Base-by-base conservation (phyloP, 495 filamentous ascomycete species). In the Sphaerosporella brunnea region DNA sequence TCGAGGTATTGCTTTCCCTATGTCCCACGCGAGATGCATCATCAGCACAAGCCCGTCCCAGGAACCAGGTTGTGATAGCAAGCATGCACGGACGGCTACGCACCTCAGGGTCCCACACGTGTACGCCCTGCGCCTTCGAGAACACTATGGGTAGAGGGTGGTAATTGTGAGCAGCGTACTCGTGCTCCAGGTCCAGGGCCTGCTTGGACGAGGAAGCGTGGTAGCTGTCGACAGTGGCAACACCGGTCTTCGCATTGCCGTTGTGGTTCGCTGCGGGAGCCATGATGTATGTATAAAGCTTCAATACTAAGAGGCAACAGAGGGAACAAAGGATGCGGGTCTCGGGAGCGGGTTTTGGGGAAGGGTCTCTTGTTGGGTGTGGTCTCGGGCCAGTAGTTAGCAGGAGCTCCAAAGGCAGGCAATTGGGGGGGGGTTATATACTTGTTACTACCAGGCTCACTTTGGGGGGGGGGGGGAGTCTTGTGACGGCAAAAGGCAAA, bases 81-180 rank as follows among this genome's bases (percentile, higher is more conserved):
- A 32, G 28, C 28, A 32, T n/a, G n/a, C n/a, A n/a, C n/a, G n/a
- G 28, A 32, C 7, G 13, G 28, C 35, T 23, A 54, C 58, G 36
- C 30, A 56, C 58, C 51, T 96, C 92, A 15, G 90, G 90, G 61
- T 99, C 90, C 88, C 88, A 96, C 45, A 96, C 92, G 47, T 77
- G 75, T 54, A 75, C 81, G 10, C 92, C 90, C 49, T 77, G 71
- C 20, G 82, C 87, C 28, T 75, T 76, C 20, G 87, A 70, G 61
- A 93, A 88, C 51, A 94, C 87, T 26, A 96, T 74, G 11, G 92
- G 92, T 7, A 99, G 78, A 16, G 92, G 90, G 66, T 95, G 86
- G 68, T 99, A 99, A 66, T 99, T 99, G 73, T 99, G 90, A 36
- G 90, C 90, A 35, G 90, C 90, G 65, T 75, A 88, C 43, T 78